Evolutionary conservation across 106 monocot genomes (phyloP).

Genomic region (Dendrobium catenatum): DNA sequence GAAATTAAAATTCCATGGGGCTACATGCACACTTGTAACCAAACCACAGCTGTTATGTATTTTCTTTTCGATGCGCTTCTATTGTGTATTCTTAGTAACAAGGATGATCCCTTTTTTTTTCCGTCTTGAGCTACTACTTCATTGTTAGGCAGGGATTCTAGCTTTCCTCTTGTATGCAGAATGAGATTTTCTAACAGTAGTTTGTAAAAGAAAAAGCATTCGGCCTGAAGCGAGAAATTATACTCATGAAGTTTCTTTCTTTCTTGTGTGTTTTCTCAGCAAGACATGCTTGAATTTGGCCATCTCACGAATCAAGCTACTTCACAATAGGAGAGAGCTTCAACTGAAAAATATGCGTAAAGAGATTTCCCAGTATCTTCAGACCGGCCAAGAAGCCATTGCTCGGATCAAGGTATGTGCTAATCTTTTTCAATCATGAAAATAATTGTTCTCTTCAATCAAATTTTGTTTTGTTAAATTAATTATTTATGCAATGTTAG

Average conservation of each 20-base stretch:
- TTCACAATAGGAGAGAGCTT: slow-evolving; percentile 79
- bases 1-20: too few relatives aligned
- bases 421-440: background rate
- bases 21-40: too few relatives aligned
- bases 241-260: background rate
- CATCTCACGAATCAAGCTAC: slow-evolving; percentile 83
- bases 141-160: background rate
- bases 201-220: background rate
- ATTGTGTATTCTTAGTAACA: background rate
- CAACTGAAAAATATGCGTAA: slow-evolving; percentile 78
- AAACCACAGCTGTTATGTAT: background rate
- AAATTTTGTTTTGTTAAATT: slow-evolving; percentile 7
- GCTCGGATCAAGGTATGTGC: slow-evolving; percentile 74
- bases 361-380: slow-evolving; percentile 82
- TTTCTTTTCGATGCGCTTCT: background rate
- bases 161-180: background rate
- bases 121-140: background rate
- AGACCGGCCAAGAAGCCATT: slow-evolving; percentile 87
- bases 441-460: background rate
- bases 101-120: background rate
- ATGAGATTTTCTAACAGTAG: background rate
- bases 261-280: slow-evolving; percentile 28
- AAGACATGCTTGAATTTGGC: slow-evolving; percentile 91
- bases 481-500: slow-evolving; percentile 24
- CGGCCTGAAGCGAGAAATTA: background rate